Evolutionary conservation across 1,284 basidiomycete species (phyloP).

Genomic region (Exobasidium rhododendri): DNA sequence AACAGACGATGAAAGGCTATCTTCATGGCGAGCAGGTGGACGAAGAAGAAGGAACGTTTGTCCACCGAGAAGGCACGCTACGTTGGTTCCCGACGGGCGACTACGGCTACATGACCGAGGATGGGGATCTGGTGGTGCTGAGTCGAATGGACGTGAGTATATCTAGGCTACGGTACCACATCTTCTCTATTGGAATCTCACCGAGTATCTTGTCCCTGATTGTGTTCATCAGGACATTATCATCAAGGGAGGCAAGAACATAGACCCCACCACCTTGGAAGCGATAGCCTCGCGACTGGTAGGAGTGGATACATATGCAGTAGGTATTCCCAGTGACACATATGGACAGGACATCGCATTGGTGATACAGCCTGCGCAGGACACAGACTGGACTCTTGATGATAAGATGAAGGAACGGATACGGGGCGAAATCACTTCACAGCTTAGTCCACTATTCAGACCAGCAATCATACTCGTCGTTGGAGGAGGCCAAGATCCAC

Average conservation of each 20-base stretch:
- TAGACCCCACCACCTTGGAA: background rate
- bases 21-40: background rate
- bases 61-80: background rate
- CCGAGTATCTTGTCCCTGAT: background rate
- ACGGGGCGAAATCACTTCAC: background rate
- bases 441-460: background rate
- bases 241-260: background rate
- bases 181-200: background rate
- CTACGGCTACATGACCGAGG: background rate
- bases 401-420: background rate
- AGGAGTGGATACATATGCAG: background rate
- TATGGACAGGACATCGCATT: background rate
- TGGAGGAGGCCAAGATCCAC: background rate
- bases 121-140: background rate
- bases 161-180: too few species aligned
- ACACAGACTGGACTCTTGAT: background rate
- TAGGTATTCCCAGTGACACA: background rate
- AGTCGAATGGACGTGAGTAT: background rate
- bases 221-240: background rate
- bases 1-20: background rate
- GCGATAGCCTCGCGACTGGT: background rate
- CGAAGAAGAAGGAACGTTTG: background rate
- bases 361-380: background rate
- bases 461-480: background rate
- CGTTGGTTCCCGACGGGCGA: background rate